Percentiles rank a stretch among this genome's conserved stretches.
Conservation (phyloP, 208 protist genomes). For the Crithidia acanthocephali region DNA sequence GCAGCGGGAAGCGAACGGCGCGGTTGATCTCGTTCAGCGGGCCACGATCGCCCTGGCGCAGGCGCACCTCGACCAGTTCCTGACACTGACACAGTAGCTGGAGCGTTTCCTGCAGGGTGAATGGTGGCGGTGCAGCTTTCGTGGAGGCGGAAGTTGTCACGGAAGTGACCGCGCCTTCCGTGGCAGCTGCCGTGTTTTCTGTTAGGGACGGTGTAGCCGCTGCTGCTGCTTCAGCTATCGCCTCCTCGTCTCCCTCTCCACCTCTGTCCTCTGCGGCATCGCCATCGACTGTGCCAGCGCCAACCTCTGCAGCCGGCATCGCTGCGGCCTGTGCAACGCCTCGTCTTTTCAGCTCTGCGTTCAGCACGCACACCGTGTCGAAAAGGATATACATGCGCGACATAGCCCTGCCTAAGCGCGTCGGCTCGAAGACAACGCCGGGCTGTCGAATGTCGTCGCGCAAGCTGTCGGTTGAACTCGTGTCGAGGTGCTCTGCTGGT, state of each 20-base stretch:
- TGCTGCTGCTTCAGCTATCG: neutral
- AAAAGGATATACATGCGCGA: conserved; percentile 85
- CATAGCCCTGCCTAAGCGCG: conserved; percentile 48
- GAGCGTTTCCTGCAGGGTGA: conserved; percentile 40
- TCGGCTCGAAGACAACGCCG: conserved; percentile 20
- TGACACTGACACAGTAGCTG: conserved; percentile 60
- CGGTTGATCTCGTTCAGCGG: conserved; percentile 87
- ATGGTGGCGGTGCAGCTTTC: neutral
- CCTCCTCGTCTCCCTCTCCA: neutral
- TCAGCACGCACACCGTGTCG: conserved; percentile 73
- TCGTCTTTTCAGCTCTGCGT: conserved; percentile 30
- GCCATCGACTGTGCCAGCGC: too few relatives aligned
- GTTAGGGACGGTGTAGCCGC: neutral
- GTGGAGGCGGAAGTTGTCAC: neutral
- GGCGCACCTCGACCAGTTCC: conserved; percentile 75
- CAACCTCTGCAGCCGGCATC: neutral
- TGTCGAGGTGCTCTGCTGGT: neutral
- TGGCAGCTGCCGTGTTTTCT: neutral
- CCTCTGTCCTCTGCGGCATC: neutral
- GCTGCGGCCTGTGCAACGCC: neutral
- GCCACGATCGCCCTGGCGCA: conserved; percentile 82
- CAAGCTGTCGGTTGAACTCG: neutral
- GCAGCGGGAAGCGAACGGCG: conserved; percentile 61
- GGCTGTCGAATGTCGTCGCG: neutral
- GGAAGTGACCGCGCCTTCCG: neutral